Conservation (phyloP, 1,284 basidiomycete species). For the Tetrapyrgos nigripes region DNA sequence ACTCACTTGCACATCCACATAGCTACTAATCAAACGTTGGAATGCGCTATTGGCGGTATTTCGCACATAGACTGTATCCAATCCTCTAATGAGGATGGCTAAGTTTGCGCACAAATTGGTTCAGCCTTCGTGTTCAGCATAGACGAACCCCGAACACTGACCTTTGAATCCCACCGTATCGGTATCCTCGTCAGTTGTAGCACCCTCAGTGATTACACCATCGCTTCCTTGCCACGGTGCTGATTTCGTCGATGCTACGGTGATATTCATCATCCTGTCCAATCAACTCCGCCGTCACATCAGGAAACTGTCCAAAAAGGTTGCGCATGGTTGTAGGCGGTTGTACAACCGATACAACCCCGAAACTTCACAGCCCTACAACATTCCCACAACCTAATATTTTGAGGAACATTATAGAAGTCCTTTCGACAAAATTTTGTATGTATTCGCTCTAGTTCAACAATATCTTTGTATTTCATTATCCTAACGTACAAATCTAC, state of each 20-base stretch:
- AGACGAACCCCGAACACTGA: conserved; percentile 23
- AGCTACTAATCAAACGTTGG: conserved; percentile 48
- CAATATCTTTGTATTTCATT: no score
- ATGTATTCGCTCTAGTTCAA: no score
- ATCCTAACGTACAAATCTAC: no score
- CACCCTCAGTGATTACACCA: conserved; percentile 57
- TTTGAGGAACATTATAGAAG: no score
- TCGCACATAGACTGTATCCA: conserved; percentile 50
- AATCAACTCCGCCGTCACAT: no score
- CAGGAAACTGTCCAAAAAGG: no score
- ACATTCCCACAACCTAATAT: no score
- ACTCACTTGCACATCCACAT: conserved; percentile 56
- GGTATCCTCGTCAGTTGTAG: conserved; percentile 43
- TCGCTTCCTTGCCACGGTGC: conserved; percentile 50
- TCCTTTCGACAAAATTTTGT: no score
- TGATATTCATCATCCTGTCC: conserved; percentile 47
- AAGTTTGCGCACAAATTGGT: neutral
- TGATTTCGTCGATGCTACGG: conserved; percentile 46
- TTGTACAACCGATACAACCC: no score
- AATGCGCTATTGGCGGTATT: conserved; percentile 42
- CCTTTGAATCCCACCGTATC: conserved; percentile 59
- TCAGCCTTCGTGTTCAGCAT: neutral
- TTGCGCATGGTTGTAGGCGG: no score
- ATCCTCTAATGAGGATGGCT: conserved; percentile 54
- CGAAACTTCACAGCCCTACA: no score